Base-by-base conservation (phyloP, 805 yeast species). In the Saitoella complicata region DNA sequence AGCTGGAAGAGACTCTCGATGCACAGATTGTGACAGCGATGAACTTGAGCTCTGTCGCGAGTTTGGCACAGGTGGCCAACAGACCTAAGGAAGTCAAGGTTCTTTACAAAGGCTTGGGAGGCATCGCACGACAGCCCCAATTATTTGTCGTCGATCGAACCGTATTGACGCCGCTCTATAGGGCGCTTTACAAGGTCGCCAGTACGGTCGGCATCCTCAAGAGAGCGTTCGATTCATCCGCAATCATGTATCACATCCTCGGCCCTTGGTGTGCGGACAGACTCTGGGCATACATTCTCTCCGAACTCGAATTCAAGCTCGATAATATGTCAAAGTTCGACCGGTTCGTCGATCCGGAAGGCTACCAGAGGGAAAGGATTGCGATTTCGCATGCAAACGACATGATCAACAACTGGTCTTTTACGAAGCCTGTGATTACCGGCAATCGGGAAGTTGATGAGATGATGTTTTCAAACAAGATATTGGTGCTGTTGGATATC, bases 201-300 rank as follows among this genome's bases (percentile, higher is more conserved):
- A 21, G 21, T 4, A 21, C 21, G 21, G 21, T 21, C 4, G 21
- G 21, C 4, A 21, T 21, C 4, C 21, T 21, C 21, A 21, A 21
- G 21, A 21, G 4, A 21, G 21, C 21, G 21, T 21, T 21, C 4
- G 21, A 21, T 21, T 21, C 21, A 21, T 21, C 21, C 21, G 21
- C 21, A 21, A 21, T 21, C 21, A 21, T 21, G 21, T 21, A 21
- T 21, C 21, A 21, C 21, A 21, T 21, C 21, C 21, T 32, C 21
- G 45, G 45, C 31, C 45, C 45, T 3, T 43, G 45, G 45, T 43
- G 45, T 32, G 30, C 45, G 12, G 45, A 43, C 29, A 37, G 38
- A 10, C n/a, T 43, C n/a, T 43, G 45, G 45, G 30, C 7, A 5
- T 38, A 32, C 13, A 7, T 31, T 12, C 30, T 43, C 4, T 21